phyloP scores from a whole-genome alignment of 2,329 filamentous ascomycete species.

The Microdochium paspali region DNA sequence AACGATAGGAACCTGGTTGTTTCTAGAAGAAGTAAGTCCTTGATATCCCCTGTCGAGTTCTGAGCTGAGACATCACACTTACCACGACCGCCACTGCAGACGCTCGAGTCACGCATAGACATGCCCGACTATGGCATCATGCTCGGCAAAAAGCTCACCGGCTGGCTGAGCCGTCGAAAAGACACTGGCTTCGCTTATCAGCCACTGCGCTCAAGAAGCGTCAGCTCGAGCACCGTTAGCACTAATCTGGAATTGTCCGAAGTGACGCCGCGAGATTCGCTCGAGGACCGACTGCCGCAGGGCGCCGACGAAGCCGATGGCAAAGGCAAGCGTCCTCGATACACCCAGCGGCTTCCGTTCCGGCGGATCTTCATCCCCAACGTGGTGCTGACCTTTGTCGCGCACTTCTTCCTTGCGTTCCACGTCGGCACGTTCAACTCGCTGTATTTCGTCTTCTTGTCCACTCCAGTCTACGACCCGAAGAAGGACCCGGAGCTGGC shows the following conservation, averaged over 20 bases:
- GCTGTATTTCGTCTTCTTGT: constrained; percentile 49
- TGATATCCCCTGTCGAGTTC: neutral
- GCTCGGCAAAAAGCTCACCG: neutral
- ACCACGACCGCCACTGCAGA: no score
- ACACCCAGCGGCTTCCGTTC: constrained; percentile 1
- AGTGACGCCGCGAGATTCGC: neutral
- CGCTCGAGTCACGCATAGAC: neutral
- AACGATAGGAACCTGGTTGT: constrained; percentile 30
- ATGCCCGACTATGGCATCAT: constrained; percentile 1
- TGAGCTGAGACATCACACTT: no score
- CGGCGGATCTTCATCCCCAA: constrained; percentile 10
- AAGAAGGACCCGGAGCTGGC: constrained; percentile 18
- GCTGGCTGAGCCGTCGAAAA: neutral
- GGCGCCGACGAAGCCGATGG: neutral
- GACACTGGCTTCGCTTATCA: neutral
- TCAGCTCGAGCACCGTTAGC: neutral
- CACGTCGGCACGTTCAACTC: constrained; percentile 66
- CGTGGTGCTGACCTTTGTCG: neutral
- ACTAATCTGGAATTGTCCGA: neutral
- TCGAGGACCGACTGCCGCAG: neutral
- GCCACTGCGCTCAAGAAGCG: neutral
- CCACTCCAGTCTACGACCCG: constrained; percentile 53
- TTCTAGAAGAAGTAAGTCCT: constrained; percentile 30
- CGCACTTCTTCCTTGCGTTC: constrained; percentile 33
- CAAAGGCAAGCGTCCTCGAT: constrained; percentile 1